Conservation (phyloP, 208 protist species). For the Acanthamoeba lenticulata region DNA sequence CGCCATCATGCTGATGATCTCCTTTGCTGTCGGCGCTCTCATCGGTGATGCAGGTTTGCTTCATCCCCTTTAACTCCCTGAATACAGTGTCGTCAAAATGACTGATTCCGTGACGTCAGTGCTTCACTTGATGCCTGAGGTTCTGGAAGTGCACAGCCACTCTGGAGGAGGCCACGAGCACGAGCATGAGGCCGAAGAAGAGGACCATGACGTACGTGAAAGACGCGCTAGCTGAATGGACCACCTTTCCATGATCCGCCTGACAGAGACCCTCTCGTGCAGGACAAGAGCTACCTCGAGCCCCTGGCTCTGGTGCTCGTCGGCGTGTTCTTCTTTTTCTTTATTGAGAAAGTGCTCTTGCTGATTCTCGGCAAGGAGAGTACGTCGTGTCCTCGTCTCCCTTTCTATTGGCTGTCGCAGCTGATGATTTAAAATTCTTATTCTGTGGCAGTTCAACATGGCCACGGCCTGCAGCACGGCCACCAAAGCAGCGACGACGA, state of each 20-base stretch:
- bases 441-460: background rate
- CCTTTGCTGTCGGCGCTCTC: constrained; percentile 2
- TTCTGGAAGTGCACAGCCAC: constrained; percentile 48
- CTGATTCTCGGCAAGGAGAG: background rate
- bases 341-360: background rate
- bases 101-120: background rate
- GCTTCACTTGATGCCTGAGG: constrained; percentile 46
- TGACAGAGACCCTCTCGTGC: background rate
- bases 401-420: background rate
- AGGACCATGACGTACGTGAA: background rate
- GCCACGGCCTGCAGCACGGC: background rate
- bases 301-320: background rate
- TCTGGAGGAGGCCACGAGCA: background rate
- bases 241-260: background rate
- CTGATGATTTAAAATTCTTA: background rate
- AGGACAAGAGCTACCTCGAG: constrained; percentile 48
- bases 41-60: background rate
- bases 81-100: background rate
- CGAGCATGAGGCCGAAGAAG: background rate
- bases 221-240: background rate
- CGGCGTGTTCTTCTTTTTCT: constrained; percentile 27
- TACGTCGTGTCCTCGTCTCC: background rate
- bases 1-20: background rate
- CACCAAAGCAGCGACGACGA: background rate
- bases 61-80: background rate